Conservation (phyloP, 2,329 filamentous ascomycete species). For the Penicillium sp. region DNA sequence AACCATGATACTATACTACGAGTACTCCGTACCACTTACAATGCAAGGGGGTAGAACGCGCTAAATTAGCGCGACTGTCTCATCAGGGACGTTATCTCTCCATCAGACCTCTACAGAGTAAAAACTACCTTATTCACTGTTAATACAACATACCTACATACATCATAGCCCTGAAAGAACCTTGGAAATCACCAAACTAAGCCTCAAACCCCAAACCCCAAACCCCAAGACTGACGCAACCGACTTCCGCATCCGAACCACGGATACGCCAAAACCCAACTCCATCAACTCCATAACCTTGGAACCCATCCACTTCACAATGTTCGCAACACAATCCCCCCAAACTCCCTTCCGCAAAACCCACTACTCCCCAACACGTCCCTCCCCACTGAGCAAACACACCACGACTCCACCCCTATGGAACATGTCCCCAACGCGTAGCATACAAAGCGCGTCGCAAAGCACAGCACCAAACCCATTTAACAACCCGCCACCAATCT, state of each 20-base stretch:
- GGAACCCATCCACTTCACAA: conserved; percentile 8
- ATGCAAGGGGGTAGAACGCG: neutral
- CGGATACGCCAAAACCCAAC: conserved; percentile 15
- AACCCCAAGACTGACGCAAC: conserved; percentile 9
- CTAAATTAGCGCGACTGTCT: neutral
- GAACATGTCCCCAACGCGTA: conserved; percentile 22
- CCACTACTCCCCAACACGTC: conserved; percentile 24
- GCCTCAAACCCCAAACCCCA: too few relatives aligned
- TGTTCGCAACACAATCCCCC: conserved; percentile 32
- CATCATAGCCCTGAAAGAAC: too few relatives aligned
- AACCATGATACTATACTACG: neutral
- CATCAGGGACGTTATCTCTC: neutral
- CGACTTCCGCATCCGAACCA: conserved; percentile 23
- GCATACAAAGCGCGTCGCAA: neutral
- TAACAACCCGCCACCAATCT: neutral
- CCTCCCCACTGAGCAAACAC: conserved; percentile 28
- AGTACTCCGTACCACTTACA: neutral
- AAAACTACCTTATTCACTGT: neutral
- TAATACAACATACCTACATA: neutral
- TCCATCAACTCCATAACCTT: neutral
- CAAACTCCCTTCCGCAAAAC: conserved; percentile 26
- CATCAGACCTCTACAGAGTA: neutral
- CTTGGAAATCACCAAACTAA: neutral
- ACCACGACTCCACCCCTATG: conserved; percentile 21
- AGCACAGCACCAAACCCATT: neutral